Evolutionary conservation across 257 asterid species (phyloP).

Genomic region (Anisodus tanguticus): DNA sequence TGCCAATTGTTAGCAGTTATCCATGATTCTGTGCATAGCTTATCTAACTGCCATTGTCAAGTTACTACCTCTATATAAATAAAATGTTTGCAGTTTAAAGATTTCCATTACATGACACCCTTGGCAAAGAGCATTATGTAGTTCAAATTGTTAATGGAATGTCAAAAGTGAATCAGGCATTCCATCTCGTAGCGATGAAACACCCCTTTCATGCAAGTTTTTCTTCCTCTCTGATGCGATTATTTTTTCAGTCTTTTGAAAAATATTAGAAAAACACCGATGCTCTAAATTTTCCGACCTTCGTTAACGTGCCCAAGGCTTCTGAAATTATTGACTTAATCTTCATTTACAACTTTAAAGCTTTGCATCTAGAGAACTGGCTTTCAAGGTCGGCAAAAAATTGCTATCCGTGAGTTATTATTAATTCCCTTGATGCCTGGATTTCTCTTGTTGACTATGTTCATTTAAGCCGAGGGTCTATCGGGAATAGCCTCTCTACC

Average conservation of each 20-base stretch:
- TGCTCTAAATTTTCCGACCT: neutral
- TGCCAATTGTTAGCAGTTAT: neutral
- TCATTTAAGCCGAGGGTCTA: too few species aligned
- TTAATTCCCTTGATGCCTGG: too few species aligned
- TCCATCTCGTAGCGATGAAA: neutral
- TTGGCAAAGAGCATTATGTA: neutral
- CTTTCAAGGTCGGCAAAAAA: too few species aligned
- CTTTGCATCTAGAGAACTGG: neutral
- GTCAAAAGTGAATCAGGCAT: neutral
- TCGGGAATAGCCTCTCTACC: too few species aligned
- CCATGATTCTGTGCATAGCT: slow-evolving; percentile 23
- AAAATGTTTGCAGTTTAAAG: neutral
- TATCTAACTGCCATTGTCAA: neutral
- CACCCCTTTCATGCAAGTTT: neutral
- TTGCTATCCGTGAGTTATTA: too few species aligned
- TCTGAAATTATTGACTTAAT: neutral
- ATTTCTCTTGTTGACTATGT: too few species aligned
- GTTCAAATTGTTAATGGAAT: neutral
- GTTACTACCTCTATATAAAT: neutral
- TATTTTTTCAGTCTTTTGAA: neutral
- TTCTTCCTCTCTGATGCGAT: neutral
- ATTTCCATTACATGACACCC: slow-evolving; percentile 1
- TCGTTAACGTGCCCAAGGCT: neutral
- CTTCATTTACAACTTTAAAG: neutral
- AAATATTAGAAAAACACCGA: too few species aligned